Base-by-base conservation (phyloP, 2,329 filamentous ascomycete species). In the Bipolaris sorokiniana region DNA sequence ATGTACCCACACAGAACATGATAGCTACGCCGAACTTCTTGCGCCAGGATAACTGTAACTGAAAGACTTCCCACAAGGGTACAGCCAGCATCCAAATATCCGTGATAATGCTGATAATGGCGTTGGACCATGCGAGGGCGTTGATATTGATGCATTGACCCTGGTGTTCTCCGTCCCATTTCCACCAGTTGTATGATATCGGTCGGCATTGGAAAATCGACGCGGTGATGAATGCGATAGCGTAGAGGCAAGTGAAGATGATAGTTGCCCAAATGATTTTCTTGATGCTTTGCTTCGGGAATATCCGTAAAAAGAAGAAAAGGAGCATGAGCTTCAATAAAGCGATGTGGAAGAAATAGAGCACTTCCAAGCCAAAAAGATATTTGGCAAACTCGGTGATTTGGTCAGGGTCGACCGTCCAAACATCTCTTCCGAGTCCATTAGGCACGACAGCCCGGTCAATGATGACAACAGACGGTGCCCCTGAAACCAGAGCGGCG, bases 391-490 rank as follows among this genome's bases (percentile, higher is more conserved):
- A 82, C 0, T 67, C 66, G 26, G 78, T 81, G 44, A 86, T 77
- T 15, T 76, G 62, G 0, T 75, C 66, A 0, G 75, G 68, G 0
- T 72, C 57, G 4, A 85, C 58, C 0, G 80, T 82, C 83, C 83
- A 85, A 15, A 84, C 75, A 46, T 86, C 83, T 16, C 67, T 76
- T 6, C 83, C 82, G 7, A 84, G 69, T 1, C 83, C 83, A n/a
- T 67, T 67, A 1, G 56, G 50, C 7, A 67, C 23, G 13, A 59
- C 45, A 7, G 51, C 63, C 15, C 54, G 51, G 31, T 69, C 67
- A 38, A 64, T 70, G n/a, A 75, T 56, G 23, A 73, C 47, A 9
- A 71, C 66, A 13, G 62, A 64, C 3, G 72, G 71, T 16, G 69
- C 58, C 22, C 70, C 66, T 13, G 54, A 48, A 11, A 72, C 13